Evolutionary conservation across 148 eudicot genomes (phyloP), one percentile per base, ranked within the genome.

Genomic region (Fagopyrum esculentum): DNA sequence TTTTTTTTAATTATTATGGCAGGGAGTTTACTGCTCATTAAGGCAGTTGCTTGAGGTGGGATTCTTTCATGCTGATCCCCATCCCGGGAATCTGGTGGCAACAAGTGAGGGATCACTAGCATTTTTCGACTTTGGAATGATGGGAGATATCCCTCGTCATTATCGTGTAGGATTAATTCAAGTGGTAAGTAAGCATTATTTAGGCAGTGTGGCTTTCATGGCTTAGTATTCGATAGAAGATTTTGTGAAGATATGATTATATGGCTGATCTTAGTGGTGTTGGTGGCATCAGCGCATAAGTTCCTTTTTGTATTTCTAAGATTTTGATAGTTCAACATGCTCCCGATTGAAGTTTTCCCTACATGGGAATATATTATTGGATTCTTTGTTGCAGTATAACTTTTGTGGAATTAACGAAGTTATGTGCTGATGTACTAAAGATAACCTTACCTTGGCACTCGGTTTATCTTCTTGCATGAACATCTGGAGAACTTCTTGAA

Each of bases 41-140:
- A 89, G 96, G 80, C 98, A 95, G 76, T 81, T 95, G 87, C 92
- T 95, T 75, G 98, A 95, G 88, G 98, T 90, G 74, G 98, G 98
- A 19, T 95, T 89, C 83, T 95, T 95, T 81, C 98, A 95, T 77
- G 98, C 98, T 75, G 98, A 95, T 78, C 98, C 98, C 79, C 98
- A 95, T 78, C 98, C 98, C 45, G 98, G 98, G 73, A 95, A 95
- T 80, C 96, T 95, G 74, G 97, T 95, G 83, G 98, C 98, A 78
- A 89, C 92, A 11, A 74, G 81, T 80, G 91, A 86, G 82, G 98
- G 97, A 46, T 86, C 83, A 54, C 90, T 95, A 77, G 98, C 97
- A 76, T 95, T 92, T 82, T 92, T 95, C 82, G 98, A 95, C 86
- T 95, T 95, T 70, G 98, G 98, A 61, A 95, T 95, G 98, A 95